Conservation (phyloP, 73 alveolate species). For the Uronychia binucleata region DNA sequence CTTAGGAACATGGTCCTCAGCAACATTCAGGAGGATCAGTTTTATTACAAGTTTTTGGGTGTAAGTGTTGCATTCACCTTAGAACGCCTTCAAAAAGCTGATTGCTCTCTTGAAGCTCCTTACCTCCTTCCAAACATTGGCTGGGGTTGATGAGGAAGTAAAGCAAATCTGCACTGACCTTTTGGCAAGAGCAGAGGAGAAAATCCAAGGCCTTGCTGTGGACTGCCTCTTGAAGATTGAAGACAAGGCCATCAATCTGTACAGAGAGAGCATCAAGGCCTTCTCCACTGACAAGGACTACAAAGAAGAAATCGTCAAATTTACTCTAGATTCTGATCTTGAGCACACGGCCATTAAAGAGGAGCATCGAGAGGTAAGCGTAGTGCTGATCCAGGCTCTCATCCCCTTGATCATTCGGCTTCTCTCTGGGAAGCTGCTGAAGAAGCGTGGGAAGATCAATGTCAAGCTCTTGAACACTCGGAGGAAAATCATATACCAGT, state of each 20-base stretch:
- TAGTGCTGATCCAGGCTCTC: constrained; percentile 14
- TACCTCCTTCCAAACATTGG: not conserved
- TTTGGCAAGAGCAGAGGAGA: not conserved
- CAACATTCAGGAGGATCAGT: not conserved
- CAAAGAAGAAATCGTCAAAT: constrained; percentile 28
- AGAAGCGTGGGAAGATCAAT: constrained; percentile 45
- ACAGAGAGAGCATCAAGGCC: constrained; percentile 24
- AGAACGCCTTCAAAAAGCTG: not conserved
- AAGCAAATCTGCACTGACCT: not conserved
- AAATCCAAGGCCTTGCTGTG: not conserved
- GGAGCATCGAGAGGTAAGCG: constrained; percentile 30
- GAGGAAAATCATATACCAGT: constrained; percentile 42
- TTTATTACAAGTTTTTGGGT: not conserved
- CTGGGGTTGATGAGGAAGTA: not conserved
- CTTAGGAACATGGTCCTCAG: too few relatives aligned
- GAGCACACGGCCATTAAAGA: constrained; percentile 13
- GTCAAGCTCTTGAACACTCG: constrained; percentile 22
- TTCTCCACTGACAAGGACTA: constrained; percentile 46
- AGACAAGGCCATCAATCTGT: not conserved
- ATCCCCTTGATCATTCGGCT: constrained; percentile 47
- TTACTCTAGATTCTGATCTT: not conserved
- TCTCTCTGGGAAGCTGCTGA: constrained; percentile 20
- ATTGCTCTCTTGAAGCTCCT: not conserved
- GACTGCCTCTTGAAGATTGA: constrained; percentile 1
- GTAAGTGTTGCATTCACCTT: not conserved